These are phyloP conservation scores for Vaccinium darrowii DNA, from an alignment of 148 eudicot species.

Conservation along the genomic window DNA sequence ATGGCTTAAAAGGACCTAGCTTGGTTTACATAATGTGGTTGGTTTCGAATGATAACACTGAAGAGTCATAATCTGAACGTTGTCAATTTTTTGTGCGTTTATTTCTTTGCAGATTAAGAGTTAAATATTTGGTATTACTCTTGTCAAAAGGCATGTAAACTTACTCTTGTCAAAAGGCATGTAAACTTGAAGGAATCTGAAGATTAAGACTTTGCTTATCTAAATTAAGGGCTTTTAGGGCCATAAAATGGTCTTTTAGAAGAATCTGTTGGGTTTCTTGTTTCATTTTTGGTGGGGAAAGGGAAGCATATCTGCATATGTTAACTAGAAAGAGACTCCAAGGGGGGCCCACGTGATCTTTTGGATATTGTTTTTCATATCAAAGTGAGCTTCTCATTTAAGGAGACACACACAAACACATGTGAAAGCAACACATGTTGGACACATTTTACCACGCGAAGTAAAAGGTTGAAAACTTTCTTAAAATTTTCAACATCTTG, in stretches of 20 bases:
- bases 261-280: neutral
- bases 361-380: neutral
- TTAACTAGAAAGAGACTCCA: neutral
- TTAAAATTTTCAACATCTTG: neutral
- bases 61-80: neutral
- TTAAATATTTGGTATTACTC: neutral
- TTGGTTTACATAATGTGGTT: neutral
- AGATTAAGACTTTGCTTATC: neutral
- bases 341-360: neutral
- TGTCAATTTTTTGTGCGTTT: neutral
- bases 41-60: no score
- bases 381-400: neutral
- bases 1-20: neutral
- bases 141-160: constrained; percentile 3
- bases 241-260: neutral
- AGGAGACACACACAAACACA: no score
- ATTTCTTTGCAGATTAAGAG: neutral
- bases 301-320: neutral
- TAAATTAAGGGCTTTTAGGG: neutral
- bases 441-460: neutral
- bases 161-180: constrained; percentile 7
- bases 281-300: neutral
- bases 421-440: neutral
- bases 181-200: neutral
- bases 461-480: neutral